These are phyloP conservation scores for Diplodia sapinea DNA, from an alignment of 2,329 filamentous ascomycete species.

Conservation along the genomic window DNA sequence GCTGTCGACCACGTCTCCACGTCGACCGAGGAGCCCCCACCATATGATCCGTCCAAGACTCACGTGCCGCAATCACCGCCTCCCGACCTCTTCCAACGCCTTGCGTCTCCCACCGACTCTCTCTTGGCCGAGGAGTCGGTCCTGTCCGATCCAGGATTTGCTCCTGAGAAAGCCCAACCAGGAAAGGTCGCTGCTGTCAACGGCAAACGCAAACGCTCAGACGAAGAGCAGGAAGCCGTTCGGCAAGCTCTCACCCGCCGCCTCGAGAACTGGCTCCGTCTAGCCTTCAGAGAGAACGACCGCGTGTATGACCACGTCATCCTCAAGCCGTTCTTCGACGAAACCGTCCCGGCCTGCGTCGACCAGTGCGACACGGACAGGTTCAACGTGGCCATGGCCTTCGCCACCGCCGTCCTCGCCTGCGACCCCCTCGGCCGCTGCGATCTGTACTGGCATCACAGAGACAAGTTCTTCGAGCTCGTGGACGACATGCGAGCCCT, in stretches of 20 bases:
- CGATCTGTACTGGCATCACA: neutral
- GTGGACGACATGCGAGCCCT: conserved; percentile 11
- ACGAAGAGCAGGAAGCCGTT: neutral
- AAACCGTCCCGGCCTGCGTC: conserved; percentile 3
- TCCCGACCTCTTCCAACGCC: no score
- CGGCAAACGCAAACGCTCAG: conserved; percentile 14
- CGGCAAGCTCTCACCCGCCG: neutral
- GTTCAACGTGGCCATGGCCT: conserved; percentile 12
- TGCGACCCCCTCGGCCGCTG: conserved; percentile 6
- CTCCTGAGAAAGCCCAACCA: neutral
- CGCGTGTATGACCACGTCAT: conserved; percentile 9
- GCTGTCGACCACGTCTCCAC: neutral
- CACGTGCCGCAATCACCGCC: conserved; percentile 1
- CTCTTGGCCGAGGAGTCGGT: neutral
- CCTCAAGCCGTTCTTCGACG: conserved; percentile 13
- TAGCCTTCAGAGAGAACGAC: conserved; percentile 10
- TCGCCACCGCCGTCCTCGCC: conserved; percentile 14
- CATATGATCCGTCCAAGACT: neutral
- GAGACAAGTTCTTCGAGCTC: neutral
- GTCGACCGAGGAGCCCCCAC: neutral
- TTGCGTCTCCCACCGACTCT: neutral
- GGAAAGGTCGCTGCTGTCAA: neutral
- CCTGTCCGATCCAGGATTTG: neutral
- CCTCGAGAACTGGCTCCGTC: conserved; percentile 2
- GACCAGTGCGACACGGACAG: neutral